Conservation (phyloP, 2,329 filamentous ascomycete species). For the Orbilia blumenaviensis region DNA sequence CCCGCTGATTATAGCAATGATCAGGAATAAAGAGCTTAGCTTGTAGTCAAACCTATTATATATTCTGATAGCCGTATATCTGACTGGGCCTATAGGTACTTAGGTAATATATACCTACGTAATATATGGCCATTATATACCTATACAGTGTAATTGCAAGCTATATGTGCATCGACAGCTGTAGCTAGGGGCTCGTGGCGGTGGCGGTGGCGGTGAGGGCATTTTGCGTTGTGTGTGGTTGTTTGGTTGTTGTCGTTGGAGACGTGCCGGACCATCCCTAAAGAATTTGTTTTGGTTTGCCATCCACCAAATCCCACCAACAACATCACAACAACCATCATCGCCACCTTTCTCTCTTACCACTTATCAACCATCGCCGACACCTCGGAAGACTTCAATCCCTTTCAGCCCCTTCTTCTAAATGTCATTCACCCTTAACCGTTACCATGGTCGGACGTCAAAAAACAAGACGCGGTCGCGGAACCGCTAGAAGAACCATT, state of each 20-base stretch:
- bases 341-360: not conserved
- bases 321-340: constrained; percentile 18
- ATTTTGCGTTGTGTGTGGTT: constrained; percentile 25
- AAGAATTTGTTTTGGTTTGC: constrained; percentile 52
- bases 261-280: constrained; percentile 18
- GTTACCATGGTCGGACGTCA: constrained; percentile 41
- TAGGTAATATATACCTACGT: no score
- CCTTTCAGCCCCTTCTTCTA: constrained; percentile 1
- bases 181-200: no score
- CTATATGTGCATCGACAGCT: no score
- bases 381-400: not conserved
- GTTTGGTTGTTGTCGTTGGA: constrained; percentile 45
- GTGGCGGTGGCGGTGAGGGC: not conserved
- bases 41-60: no score
- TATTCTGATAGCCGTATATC: no score
- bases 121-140: no score
- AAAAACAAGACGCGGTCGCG: constrained; percentile 36
- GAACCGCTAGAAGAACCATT: constrained; percentile 21
- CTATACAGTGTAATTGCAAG: no score
- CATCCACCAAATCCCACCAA: not conserved
- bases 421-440: constrained; percentile 8
- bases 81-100: no score
- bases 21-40: no score
- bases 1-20: no score
- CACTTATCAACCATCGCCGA: not conserved